Evolutionary conservation across 257 asterid genomes (phyloP).

Genomic region (Phtheirospermum japonicum): DNA sequence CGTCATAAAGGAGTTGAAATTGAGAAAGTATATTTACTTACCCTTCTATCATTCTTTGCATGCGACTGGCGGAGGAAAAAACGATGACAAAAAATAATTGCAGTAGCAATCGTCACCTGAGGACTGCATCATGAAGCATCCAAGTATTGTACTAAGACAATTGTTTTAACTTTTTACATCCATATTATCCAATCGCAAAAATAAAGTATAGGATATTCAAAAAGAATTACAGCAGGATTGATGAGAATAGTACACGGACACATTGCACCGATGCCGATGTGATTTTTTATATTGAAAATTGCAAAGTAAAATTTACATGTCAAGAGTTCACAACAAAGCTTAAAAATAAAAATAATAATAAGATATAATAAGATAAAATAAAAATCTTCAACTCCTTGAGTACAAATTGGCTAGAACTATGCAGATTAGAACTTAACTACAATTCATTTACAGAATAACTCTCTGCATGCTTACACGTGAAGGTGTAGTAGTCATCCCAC

Average conservation of each 20-base stretch:
- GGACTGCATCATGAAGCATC: conserved; percentile 65
- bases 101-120: conserved; percentile 95
- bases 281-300: background rate
- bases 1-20: background rate
- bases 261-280: too few species aligned
- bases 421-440: background rate
- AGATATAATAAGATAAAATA: too few species aligned
- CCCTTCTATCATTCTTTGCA: conserved; percentile 83
- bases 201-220: background rate
- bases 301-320: background rate
- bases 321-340: conserved; percentile 1
- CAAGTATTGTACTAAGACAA: conserved; percentile 22
- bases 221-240: conserved; percentile 1
- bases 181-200: conserved; percentile 11
- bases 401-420: conserved; percentile 12
- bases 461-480: background rate
- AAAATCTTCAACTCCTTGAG: too few species aligned
- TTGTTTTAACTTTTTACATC: background rate
- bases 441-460: background rate
- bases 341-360: too few species aligned
- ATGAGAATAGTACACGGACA: conserved; percentile 5
- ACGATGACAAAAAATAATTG: conserved; percentile 94
- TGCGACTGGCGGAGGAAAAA: conserved; percentile 92
- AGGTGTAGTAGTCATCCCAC: background rate
- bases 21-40: conserved; percentile 35